Conservation (phyloP, 805 yeast genomes). For the Candida gorgasii region DNA sequence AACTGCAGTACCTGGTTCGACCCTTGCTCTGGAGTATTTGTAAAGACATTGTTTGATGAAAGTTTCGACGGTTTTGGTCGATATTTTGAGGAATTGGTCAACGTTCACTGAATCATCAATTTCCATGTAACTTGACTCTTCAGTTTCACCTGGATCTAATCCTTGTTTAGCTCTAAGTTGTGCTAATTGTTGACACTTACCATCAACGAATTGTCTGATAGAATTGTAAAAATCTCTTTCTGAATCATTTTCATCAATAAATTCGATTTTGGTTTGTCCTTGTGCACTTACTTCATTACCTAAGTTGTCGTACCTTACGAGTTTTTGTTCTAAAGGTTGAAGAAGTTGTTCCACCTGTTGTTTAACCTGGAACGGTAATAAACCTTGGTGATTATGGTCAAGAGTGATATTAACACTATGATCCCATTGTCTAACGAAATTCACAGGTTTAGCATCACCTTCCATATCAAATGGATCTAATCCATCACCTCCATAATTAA, state of each 20-base stretch:
- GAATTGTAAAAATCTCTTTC: slow-evolving; percentile 83
- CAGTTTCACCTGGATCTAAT: slow-evolving; percentile 41
- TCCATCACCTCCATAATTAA: slow-evolving; percentile 98
- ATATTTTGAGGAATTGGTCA: slow-evolving; percentile 66
- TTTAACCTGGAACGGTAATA: slow-evolving; percentile 70
- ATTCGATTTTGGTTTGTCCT: slow-evolving; percentile 51
- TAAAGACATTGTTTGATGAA: slow-evolving; percentile 76
- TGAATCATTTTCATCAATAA: slow-evolving; percentile 82
- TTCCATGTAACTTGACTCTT: slow-evolving; percentile 23
- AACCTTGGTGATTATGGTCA: slow-evolving; percentile 50
- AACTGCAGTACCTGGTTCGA: slow-evolving; percentile 98
- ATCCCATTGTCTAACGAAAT: slow-evolving; percentile 91
- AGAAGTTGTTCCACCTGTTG: slow-evolving; percentile 56
- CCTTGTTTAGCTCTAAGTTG: slow-evolving; percentile 55
- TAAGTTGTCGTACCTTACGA: slow-evolving; percentile 70
- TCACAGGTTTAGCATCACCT: slow-evolving; percentile 96
- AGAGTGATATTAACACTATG: slow-evolving; percentile 80
- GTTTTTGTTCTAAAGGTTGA: slow-evolving; percentile 57
- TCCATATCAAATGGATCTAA: slow-evolving; percentile 98
- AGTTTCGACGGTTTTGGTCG: slow-evolving; percentile 55
- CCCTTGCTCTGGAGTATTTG: slow-evolving; percentile 86
- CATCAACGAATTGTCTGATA: slow-evolving; percentile 59
- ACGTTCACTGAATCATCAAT: slow-evolving; percentile 39
- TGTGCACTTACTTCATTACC: slow-evolving; percentile 54
- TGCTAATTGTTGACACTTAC: slow-evolving; percentile 60